Evolutionary conservation across 495 filamentous ascomycete species (phyloP).

Genomic region (Xylaria intraflava): DNA sequence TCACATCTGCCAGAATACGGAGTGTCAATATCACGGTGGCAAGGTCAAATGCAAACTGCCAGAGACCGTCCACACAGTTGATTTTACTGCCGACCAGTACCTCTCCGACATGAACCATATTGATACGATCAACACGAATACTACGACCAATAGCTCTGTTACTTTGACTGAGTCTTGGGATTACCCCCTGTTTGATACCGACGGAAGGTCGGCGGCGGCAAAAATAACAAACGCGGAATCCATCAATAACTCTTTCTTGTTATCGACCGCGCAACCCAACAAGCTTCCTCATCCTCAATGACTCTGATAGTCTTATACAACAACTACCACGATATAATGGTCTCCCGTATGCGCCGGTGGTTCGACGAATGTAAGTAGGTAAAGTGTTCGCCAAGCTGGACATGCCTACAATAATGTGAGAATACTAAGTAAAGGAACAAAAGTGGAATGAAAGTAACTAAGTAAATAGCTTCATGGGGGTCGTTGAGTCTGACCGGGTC

Average conservation of each 20-base stretch:
- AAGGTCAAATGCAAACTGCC: constrained; percentile 13
- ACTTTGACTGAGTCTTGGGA: neutral
- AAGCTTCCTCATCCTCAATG: neutral
- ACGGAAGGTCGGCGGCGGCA: neutral
- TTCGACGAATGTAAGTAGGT: neutral
- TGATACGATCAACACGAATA: neutral
- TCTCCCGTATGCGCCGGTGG: neutral
- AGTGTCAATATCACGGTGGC: constrained; percentile 13
- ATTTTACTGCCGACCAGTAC: neutral
- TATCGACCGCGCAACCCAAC: neutral
- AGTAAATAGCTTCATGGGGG: too few relatives aligned
- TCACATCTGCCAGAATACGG: constrained; percentile 32
- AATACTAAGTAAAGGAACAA: neutral
- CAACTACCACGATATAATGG: neutral
- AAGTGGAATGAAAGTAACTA: neutral
- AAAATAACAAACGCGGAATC: neutral
- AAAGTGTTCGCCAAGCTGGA: neutral
- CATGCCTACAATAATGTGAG: neutral
- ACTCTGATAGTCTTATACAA: neutral
- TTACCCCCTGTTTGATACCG: constrained; percentile 5
- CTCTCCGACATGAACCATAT: neutral
- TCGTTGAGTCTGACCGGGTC: too few relatives aligned
- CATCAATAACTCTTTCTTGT: neutral
- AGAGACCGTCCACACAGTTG: neutral
- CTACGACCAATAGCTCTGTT: neutral